Conservation (phyloP, 768 basidiomycete species). For the Suillus plorans region DNA sequence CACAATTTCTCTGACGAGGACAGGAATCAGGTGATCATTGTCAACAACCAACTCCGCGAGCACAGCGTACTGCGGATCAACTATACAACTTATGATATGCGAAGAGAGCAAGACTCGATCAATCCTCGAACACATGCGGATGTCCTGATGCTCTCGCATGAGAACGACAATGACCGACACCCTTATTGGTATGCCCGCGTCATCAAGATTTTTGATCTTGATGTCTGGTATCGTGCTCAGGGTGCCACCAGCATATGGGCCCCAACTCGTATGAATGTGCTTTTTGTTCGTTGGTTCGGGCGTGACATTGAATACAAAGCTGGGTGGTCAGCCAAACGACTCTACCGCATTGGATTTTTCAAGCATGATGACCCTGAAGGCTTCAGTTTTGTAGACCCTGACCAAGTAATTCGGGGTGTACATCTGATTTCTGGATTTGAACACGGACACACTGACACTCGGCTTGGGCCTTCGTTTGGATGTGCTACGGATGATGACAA, state of each 20-base stretch:
- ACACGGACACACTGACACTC: constrained; percentile 17
- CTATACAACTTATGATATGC: constrained; percentile 5
- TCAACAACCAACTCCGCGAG: constrained; percentile 28
- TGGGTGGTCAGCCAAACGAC: constrained; percentile 27
- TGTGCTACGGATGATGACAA: constrained; percentile 12
- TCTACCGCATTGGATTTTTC: constrained; percentile 42
- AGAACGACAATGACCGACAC: constrained; percentile 14
- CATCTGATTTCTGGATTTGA: constrained; percentile 44
- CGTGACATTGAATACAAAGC: constrained; percentile 20
- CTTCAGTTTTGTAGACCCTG: constrained; percentile 49
- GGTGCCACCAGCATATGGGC: not conserved
- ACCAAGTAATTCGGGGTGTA: constrained; percentile 34
- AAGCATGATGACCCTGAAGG: constrained; percentile 22
- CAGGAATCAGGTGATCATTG: constrained; percentile 20
- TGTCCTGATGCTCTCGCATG: constrained; percentile 32
- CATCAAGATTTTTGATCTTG: constrained; percentile 29
- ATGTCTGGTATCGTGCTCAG: not conserved
- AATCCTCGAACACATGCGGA: constrained; percentile 29
- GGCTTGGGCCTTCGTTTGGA: constrained; percentile 10
- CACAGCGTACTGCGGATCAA: constrained; percentile 21
- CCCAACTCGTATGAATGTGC: constrained; percentile 32
- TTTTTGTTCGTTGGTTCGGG: constrained; percentile 43
- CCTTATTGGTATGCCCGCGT: constrained; percentile 17
- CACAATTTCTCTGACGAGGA: constrained; percentile 22
- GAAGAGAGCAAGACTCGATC: constrained; percentile 1